These are phyloP conservation scores for Cyberlindnera xishuangbannaensis DNA, from an alignment of 805 yeast genomes.

Conservation along the genomic window DNA sequence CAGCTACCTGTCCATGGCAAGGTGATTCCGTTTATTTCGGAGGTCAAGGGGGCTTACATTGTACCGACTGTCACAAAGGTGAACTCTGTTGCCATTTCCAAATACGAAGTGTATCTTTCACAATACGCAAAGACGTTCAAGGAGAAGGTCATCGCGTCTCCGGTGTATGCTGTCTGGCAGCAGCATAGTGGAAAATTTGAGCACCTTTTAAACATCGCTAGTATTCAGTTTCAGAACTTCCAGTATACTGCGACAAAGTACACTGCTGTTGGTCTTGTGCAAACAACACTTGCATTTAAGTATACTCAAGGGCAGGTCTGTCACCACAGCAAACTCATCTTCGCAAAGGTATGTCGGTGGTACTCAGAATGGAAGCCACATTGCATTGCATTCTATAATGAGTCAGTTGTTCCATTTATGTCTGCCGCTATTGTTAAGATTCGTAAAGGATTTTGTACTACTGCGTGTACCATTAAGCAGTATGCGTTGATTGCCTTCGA, in stretches of 20 bases:
- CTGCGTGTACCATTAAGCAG: constrained; percentile 1
- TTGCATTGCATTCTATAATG: constrained; percentile 5
- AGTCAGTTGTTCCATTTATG: constrained; percentile 4
- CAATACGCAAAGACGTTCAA: constrained; percentile 8
- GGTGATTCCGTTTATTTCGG: constrained; percentile 7
- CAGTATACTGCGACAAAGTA: constrained; percentile 6
- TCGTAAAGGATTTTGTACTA: neutral
- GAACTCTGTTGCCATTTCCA: constrained; percentile 1
- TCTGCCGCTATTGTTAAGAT: neutral
- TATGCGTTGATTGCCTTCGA: constrained; percentile 2
- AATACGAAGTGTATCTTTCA: constrained; percentile 13
- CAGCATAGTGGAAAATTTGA: constrained; percentile 2
- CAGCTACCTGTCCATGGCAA: constrained; percentile 15
- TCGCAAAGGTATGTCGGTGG: neutral
- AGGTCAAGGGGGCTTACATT: constrained; percentile 7
- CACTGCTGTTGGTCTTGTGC: constrained; percentile 9
- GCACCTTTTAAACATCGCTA: neutral
- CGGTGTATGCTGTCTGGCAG: constrained; percentile 4
- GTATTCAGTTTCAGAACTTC: neutral
- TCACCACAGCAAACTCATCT: neutral
- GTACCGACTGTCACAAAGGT: constrained; percentile 8
- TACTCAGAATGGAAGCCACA: constrained; percentile 7
- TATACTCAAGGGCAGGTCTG: constrained; percentile 5
- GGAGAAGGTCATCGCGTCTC: constrained; percentile 7
- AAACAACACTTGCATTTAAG: constrained; percentile 1